Conservation (phyloP, 345 rosid genomes). For the Crucihimalaya himalaica region DNA sequence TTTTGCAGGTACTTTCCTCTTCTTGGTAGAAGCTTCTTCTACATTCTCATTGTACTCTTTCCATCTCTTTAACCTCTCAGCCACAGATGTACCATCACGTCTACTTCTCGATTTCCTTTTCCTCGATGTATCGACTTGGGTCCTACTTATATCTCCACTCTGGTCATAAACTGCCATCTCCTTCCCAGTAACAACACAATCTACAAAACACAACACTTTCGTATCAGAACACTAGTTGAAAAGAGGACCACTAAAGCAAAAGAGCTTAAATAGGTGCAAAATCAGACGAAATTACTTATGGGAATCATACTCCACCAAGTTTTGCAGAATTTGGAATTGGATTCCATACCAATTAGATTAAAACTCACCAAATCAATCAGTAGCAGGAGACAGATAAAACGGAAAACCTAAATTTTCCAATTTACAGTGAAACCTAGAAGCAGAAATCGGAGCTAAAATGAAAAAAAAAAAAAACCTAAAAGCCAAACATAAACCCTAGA, state of each 20-base stretch:
- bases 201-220: not conserved
- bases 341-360: not conserved
- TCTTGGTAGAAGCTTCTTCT: constrained; percentile 25
- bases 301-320: not conserved
- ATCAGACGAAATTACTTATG: not conserved
- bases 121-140: constrained; percentile 36
- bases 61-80: constrained; percentile 61
- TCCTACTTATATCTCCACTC: constrained; percentile 15
- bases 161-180: constrained; percentile 43
- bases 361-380: not conserved
- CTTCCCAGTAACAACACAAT: not conserved
- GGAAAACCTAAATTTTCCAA: not conserved
- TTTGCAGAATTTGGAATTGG: not conserved
- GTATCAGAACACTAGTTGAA: not conserved
- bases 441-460: not conserved
- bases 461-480: not conserved
- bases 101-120: constrained; percentile 59
- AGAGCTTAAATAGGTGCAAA: not conserved
- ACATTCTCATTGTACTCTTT: constrained; percentile 50
- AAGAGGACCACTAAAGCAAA: not conserved
- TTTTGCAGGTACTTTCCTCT: constrained; percentile 60
- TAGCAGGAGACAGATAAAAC: not conserved
- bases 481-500: not conserved
- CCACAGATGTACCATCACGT: constrained; percentile 49
- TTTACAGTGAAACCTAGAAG: not conserved